Evolutionary conservation across 768 basidiomycete genomes (phyloP), one percentile per base, ranked within the genome.

Genomic region (Termitomyces sp.): DNA sequence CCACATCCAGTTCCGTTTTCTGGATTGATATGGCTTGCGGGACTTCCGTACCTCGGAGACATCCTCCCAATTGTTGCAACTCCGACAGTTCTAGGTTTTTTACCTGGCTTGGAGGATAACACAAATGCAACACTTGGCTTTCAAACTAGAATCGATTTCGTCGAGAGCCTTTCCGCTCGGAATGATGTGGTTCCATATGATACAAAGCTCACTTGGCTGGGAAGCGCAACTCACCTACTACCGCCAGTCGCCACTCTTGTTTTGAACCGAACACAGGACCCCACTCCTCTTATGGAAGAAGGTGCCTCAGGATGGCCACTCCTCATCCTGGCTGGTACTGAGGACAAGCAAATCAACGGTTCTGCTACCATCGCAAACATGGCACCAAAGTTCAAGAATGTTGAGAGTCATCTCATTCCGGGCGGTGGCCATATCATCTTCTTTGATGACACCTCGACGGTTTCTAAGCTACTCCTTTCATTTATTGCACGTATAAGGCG

Each of bases 361-460:
- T 59, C 72, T 27, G 67, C 63, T n/a, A 61, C 73, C 6, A 66
- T 66, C 6, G 58, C 62, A 27, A 61, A 67, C 54, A 64, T 73
- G 64, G 58, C 63, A 55, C 66, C 68, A 13, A 64, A 72, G 58
- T 76, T 76, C 67, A 72, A 67, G 58, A 64, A 75, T 48, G 55
- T 70, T 31, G 70, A 75, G 53, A 63, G 63, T 22, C 60, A 68
- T 51, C 60, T 65, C 48, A 61, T 75, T 56, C 61, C 66, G 31
- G 72, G 68, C 33, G 59, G 49, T 24, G 70, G 70, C 24, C 76
- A 77, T 57, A 67, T 47, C 27, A 16, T 47, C 13, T 47, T 47
- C 27, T 47, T 27, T 15, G 46, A 47, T 9, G 46, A 24, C 15
- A 1, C 16, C 3, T 18, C 24, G 46, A 8, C 11, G 27, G 46